Evolutionary conservation across 2,329 filamentous ascomycete genomes (phyloP).

Genomic region (Colletotrichum tamarilloi): DNA sequence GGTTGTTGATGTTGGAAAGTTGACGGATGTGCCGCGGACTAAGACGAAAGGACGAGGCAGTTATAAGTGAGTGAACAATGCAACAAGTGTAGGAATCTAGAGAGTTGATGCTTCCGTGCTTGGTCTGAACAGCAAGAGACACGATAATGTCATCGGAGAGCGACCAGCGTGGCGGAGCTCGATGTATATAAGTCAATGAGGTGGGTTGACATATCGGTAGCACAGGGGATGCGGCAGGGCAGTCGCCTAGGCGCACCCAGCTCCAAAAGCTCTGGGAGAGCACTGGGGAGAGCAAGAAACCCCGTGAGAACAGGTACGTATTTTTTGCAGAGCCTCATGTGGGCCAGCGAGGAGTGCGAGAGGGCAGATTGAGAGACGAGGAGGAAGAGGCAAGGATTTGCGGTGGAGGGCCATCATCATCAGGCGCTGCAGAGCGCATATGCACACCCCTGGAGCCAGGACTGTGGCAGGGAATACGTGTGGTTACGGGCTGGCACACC

Average conservation of each 20-base stretch:
- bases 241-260: conserved; percentile 5
- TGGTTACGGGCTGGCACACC: conserved; percentile 22
- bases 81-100: background rate
- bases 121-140: background rate
- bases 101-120: background rate
- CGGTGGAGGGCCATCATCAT: conserved; percentile 7
- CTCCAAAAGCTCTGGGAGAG: background rate
- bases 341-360: background rate
- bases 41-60: background rate
- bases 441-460: conserved; percentile 18
- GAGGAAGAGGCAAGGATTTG: conserved; percentile 29
- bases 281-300: background rate
- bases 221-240: conserved; percentile 13
- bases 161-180: conserved; percentile 15
- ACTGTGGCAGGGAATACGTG: conserved; percentile 12
- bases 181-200: conserved; percentile 25
- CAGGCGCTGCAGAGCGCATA: conserved; percentile 24
- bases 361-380: conserved; percentile 16
- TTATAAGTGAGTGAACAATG: conserved; percentile 13
- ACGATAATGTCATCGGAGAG: conserved; percentile 3
- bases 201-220: background rate
- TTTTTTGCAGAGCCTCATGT: conserved; percentile 26
- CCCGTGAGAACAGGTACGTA: conserved; percentile 21
- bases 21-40: background rate
- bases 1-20: background rate